phyloP scores from a whole-genome alignment of 495 filamentous ascomycete species.

The Trichoderma gamsii region DNA sequence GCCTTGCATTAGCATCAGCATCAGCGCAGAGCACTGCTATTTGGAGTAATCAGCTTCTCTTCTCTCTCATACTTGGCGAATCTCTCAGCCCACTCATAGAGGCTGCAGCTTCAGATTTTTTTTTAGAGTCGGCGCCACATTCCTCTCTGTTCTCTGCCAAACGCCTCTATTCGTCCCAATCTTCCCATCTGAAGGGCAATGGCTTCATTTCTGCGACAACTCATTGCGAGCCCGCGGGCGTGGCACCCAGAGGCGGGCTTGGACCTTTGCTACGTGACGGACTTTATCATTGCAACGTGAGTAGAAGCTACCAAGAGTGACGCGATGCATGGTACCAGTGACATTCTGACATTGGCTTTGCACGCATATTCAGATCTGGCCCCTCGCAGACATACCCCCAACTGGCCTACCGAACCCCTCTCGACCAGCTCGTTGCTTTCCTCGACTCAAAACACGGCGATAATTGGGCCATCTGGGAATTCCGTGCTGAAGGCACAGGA shows the following conservation, averaged over 20 bases:
- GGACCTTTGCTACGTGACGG: conserved; percentile 92
- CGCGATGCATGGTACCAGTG: neutral
- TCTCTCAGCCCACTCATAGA: no score
- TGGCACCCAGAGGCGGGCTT: conserved; percentile 80
- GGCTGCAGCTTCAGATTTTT: neutral
- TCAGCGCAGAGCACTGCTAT: no score
- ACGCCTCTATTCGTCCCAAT: neutral
- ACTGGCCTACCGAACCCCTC: conserved; percentile 86
- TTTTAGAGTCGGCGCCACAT: neutral
- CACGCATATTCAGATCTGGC: conserved; percentile 52
- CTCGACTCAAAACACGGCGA: conserved; percentile 76
- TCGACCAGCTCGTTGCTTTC: conserved; percentile 74
- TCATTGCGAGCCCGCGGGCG: conserved; percentile 68
- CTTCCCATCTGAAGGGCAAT: conserved; percentile 25
- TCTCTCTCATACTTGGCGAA: no score
- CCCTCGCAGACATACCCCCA: conserved; percentile 83
- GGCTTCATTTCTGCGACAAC: conserved; percentile 50
- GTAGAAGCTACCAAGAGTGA: conserved; percentile 26
- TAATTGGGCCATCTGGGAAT: conserved; percentile 94
- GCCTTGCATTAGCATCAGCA: no score
- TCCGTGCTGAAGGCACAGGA: conserved; percentile 90
- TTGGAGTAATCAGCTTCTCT: no score
- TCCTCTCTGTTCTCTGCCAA: neutral
- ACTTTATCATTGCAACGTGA: conserved; percentile 60
- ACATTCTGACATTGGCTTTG: conserved; percentile 14